Base-by-base conservation (phyloP, 2,329 filamentous ascomycete species). In the Xylaria sp. region DNA sequence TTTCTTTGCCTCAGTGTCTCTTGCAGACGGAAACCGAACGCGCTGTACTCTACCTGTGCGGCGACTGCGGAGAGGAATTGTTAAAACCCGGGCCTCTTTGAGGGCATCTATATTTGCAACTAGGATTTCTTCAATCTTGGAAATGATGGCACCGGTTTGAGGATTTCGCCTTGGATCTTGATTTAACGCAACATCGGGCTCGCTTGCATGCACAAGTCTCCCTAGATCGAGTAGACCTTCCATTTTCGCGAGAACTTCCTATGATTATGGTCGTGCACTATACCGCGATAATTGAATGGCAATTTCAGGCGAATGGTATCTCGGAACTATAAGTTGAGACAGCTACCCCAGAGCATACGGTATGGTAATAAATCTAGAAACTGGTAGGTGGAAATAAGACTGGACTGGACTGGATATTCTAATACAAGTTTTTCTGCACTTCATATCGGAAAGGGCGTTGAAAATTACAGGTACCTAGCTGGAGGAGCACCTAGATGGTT, bases 71-170 rank as follows among this genome's bases (percentile, higher is more conserved):
- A 89, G 74, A 0, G 81, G 81, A 55, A 90, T 84, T 1, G 77
- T 77, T 22, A 90, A 75, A 11, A 82, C 76, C 29, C 80, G 77
- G 50, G 78, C 77, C 50, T 82, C 78, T n/a, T 78, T 62, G 6
- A 89, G 77, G 13, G 80, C 82, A 58, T 87, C 83, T 7, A 84
- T 70, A 55, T 89, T 82, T 0, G 73, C 73, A 63, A 85, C 83
- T 17, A 90, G 80, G 25, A 89, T 83, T 5, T 79, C 77, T 72
- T 90, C 87, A 47, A 90, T 87, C 61, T 82, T 84, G 49, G 79
- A 75, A 55, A 71, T 70, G 29, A 60, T 45, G 29, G 15, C 4
- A 1, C 64, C 64, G 5, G 57, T 59, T 25, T 54, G 60, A 25
- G 56, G 56, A 50, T 58, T 66, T n/a, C 33, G 59, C 33, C 55